These are phyloP conservation scores for Lactarius trivialis DNA, from an alignment of 768 basidiomycete genomes.

Conservation along the genomic window DNA sequence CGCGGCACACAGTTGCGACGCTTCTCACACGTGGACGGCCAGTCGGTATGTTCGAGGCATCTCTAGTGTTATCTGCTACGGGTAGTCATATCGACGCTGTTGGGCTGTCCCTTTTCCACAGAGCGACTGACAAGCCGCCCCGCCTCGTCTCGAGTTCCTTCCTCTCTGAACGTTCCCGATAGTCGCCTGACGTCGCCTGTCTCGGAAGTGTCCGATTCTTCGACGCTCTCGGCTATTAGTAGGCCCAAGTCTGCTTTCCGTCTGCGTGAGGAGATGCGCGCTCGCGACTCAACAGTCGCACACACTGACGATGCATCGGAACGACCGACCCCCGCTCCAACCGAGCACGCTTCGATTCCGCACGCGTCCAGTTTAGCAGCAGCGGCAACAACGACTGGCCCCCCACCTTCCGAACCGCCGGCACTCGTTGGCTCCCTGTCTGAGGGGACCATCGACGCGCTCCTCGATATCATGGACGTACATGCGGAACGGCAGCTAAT, in stretches of 20 bases:
- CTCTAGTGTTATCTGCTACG: neutral
- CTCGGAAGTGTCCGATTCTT: constrained; percentile 10
- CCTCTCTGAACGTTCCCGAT: neutral
- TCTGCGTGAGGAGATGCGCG: constrained; percentile 23
- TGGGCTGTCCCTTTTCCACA: neutral
- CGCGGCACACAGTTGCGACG: neutral
- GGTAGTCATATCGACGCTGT: neutral
- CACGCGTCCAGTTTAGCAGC: no score
- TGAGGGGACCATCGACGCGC: constrained; percentile 7
- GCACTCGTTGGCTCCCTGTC: constrained; percentile 4
- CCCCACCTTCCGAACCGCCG: constrained; percentile 7
- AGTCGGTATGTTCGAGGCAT: neutral
- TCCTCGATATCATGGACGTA: constrained; percentile 19
- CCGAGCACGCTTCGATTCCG: no score
- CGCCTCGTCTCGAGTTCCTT: neutral
- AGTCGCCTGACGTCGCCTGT: constrained; percentile 16
- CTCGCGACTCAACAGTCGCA: neutral
- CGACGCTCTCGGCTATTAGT: neutral
- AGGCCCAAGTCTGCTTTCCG: constrained; percentile 23
- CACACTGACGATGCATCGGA: neutral
- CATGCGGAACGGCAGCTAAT: constrained; percentile 22
- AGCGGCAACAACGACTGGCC: neutral
- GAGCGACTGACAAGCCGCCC: neutral
- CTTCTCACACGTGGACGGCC: neutral
- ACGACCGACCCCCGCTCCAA: neutral